Conservation (phyloP, 148 eudicot genomes). For the Rhododendron griersonianum region DNA sequence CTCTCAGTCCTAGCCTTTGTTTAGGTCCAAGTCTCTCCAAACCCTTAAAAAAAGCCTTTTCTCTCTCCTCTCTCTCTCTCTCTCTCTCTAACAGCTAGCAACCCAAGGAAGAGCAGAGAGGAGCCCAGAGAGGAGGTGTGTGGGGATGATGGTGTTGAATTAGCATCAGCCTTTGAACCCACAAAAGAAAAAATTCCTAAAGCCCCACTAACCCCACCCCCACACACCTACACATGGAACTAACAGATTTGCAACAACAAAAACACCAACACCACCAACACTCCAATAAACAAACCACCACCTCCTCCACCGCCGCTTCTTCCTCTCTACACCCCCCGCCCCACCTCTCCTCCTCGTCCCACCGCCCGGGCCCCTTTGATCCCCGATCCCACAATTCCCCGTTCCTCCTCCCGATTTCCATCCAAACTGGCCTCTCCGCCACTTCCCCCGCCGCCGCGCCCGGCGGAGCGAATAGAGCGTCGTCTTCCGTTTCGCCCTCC, state of each 20-base stretch:
- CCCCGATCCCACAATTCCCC: slow-evolving; percentile 16
- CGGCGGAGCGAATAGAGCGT: not conserved
- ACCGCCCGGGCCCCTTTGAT: not conserved
- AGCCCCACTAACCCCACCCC: not conserved
- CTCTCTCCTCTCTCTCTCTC: slow-evolving; percentile 6
- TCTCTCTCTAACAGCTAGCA: slow-evolving; percentile 5
- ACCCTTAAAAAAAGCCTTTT: not conserved
- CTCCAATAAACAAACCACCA: slow-evolving; percentile 16
- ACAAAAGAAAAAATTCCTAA: not conserved
- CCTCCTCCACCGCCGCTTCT: not conserved
- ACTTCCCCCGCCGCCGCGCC: not conserved
- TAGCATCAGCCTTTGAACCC: slow-evolving; percentile 21
- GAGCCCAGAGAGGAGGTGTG: slow-evolving; percentile 3
- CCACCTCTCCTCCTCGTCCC: slow-evolving; percentile 15
- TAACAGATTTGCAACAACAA: slow-evolving; percentile 18
- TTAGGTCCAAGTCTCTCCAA: slow-evolving; percentile 10
- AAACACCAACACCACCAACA: not conserved
- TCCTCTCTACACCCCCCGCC: slow-evolving; percentile 3
- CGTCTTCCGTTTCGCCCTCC: no score
- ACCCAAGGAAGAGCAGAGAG: not conserved
- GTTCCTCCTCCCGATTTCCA: slow-evolving; percentile 24
- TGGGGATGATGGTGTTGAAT: slow-evolving; percentile 13
- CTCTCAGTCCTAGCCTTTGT: slow-evolving; percentile 3
- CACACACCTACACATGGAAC: slow-evolving; percentile 26
- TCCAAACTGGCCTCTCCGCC: slow-evolving; percentile 9